Evolutionary conservation across 2,329 filamentous ascomycete species (phyloP).

Genomic region (Mycosphaerelloides madeirae): DNA sequence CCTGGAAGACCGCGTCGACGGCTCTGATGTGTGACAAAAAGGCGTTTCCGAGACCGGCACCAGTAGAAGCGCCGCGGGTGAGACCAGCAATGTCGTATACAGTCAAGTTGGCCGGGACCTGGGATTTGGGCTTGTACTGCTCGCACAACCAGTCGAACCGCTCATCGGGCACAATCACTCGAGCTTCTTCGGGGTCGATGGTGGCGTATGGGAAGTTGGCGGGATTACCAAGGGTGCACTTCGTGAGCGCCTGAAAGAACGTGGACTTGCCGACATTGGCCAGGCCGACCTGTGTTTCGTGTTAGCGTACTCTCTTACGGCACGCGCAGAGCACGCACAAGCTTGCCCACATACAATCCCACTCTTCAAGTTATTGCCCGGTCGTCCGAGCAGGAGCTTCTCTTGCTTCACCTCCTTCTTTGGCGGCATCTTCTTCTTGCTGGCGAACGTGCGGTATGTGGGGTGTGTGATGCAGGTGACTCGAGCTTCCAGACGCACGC

Average conservation of each 20-base stretch:
- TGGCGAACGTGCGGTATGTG: conserved; percentile 49
- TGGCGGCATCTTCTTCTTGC: conserved; percentile 76
- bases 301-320: conserved; percentile 38
- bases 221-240: conserved; percentile 88
- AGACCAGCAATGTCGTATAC: conserved; percentile 98
- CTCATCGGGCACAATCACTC: conserved; percentile 92
- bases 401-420: conserved; percentile 91
- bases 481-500: conserved; percentile 11
- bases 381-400: conserved; percentile 92
- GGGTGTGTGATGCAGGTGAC: conserved; percentile 11
- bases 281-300: conserved; percentile 72
- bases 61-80: conserved; percentile 91
- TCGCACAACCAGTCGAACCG: conserved; percentile 93
- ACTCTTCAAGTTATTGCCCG: conserved; percentile 97
- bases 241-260: conserved; percentile 98
- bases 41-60: conserved; percentile 93
- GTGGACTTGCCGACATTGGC: conserved; percentile 99
- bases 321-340: conserved; percentile 31
- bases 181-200: conserved; percentile 96
- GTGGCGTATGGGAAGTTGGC: conserved; percentile 99
- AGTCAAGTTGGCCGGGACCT: conserved; percentile 94
- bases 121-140: conserved; percentile 96
- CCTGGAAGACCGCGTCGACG: conserved; percentile 39
- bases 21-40: conserved; percentile 99
- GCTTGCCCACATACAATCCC: conserved; percentile 73